Evolutionary conservation across 495 filamentous ascomycete species (phyloP).

Genomic region (Chlorociboria aeruginascens): DNA sequence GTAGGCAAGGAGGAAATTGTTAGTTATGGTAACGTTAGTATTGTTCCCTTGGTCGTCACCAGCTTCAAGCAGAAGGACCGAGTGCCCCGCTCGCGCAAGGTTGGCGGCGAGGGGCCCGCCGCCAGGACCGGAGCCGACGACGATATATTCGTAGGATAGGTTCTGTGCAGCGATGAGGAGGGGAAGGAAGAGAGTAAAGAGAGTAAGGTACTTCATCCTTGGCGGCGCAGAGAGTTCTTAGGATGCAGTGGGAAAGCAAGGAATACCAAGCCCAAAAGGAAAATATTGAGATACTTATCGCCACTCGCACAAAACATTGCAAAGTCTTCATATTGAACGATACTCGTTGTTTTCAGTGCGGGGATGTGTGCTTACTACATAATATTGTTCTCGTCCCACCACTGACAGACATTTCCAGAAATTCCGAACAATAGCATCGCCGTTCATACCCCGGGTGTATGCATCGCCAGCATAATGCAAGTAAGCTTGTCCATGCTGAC

Average conservation of each 20-base stretch:
- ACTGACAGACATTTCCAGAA: too few relatives aligned
- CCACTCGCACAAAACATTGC: too few relatives aligned
- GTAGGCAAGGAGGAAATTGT: background rate
- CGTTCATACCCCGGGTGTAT: too few relatives aligned
- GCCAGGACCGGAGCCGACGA: conserved; percentile 54
- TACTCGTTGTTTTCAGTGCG: too few relatives aligned
- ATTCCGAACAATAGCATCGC: too few relatives aligned
- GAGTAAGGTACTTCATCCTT: background rate
- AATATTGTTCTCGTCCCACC: too few relatives aligned
- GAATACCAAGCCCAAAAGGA: too few relatives aligned
- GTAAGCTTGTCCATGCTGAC: too few relatives aligned
- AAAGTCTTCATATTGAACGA: too few relatives aligned
- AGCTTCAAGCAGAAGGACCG: conserved; percentile 50
- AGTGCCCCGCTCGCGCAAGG: conserved; percentile 46
- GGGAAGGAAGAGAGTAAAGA: background rate
- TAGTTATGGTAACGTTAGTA: conserved; percentile 12
- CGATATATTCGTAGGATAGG: conserved; percentile 46
- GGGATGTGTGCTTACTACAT: too few relatives aligned
- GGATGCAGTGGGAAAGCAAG: background rate
- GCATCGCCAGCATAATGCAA: too few relatives aligned
- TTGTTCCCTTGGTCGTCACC: conserved; percentile 43
- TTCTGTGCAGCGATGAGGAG: background rate
- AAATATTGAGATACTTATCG: too few relatives aligned
- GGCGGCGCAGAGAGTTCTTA: background rate
- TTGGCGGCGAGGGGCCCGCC: conserved; percentile 51